Conservation (phyloP, 1,284 basidiomycete species). For the Ceratobasidium sp. region DNA sequence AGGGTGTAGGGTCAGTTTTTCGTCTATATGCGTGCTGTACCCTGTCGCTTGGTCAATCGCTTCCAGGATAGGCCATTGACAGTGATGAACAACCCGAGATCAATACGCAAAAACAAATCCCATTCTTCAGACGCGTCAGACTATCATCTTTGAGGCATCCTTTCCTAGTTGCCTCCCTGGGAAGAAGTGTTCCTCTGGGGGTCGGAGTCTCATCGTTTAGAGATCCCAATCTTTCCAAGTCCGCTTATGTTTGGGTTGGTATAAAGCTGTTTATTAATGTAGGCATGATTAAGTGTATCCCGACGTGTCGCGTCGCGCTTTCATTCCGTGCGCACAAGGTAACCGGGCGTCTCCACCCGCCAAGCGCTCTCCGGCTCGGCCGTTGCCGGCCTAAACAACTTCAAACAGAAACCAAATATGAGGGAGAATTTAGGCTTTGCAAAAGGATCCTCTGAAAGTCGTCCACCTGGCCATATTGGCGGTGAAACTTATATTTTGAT, state of each 20-base stretch:
- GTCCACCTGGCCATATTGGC: too few species aligned
- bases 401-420: neutral
- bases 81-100: conserved; percentile 4
- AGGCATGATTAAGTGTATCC: neutral
- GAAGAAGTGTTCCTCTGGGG: conserved; percentile 4
- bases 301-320: neutral
- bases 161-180: neutral
- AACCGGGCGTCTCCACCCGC: neutral
- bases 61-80: conserved; percentile 8
- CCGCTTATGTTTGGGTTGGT: conserved; percentile 7
- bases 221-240: neutral
- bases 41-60: neutral
- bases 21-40: neutral
- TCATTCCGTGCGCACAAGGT: neutral
- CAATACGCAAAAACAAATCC: conserved; percentile 1
- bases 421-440: neutral
- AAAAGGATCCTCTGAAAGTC: neutral
- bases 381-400: neutral
- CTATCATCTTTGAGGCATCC: conserved; percentile 13
- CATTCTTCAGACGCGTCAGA: conserved; percentile 11
- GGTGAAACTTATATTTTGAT: too few species aligned
- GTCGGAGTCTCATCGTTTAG: conserved; percentile 24
- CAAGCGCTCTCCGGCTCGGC: neutral
- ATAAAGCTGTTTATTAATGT: neutral
- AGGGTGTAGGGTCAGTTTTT: neutral